Evolutionary conservation across 2,329 filamentous ascomycete genomes (phyloP).

Genomic region (Aspergillus awamori): DNA sequence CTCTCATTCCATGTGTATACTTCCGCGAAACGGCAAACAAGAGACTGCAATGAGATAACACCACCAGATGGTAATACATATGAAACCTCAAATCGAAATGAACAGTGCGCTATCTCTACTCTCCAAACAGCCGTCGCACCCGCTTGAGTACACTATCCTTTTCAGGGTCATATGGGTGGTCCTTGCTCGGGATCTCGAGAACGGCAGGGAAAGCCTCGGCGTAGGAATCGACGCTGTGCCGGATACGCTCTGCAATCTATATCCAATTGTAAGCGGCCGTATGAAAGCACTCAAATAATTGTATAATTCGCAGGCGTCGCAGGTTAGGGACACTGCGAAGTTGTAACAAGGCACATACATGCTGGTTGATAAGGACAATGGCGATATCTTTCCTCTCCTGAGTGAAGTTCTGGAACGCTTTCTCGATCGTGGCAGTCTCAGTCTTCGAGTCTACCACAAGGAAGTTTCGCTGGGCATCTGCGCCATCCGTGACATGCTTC

Average conservation of each 20-base stretch:
- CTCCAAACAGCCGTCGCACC: slow-evolving; percentile 73
- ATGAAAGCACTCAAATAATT: too few species aligned
- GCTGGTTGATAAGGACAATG: slow-evolving; percentile 95
- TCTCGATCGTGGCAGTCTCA: slow-evolving; percentile 82
- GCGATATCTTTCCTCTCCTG: slow-evolving; percentile 93
- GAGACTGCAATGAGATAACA: not conserved
- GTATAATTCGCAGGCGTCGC: not conserved
- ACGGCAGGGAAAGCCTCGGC: slow-evolving; percentile 94
- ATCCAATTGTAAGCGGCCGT: slow-evolving; percentile 1
- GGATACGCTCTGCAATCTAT: slow-evolving; percentile 91
- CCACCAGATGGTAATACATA: slow-evolving; percentile 8
- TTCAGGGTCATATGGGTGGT: slow-evolving; percentile 97
- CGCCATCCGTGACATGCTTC: slow-evolving; percentile 86
- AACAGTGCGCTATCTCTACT: slow-evolving; percentile 35
- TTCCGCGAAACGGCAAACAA: not conserved
- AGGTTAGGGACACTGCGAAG: not conserved
- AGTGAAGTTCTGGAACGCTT: slow-evolving; percentile 86
- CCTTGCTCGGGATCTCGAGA: slow-evolving; percentile 96
- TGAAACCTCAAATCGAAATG: not conserved
- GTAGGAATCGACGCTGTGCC: slow-evolving; percentile 85
- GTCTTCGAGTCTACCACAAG: slow-evolving; percentile 95
- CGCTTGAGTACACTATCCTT: slow-evolving; percentile 96
- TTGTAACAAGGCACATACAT: slow-evolving; percentile 60
- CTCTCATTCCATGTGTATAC: not conserved
- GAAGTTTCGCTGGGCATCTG: slow-evolving; percentile 95